These are phyloP conservation scores for Phialocephala sp. DNA, from an alignment of 2,329 filamentous ascomycete genomes.

Conservation along the genomic window DNA sequence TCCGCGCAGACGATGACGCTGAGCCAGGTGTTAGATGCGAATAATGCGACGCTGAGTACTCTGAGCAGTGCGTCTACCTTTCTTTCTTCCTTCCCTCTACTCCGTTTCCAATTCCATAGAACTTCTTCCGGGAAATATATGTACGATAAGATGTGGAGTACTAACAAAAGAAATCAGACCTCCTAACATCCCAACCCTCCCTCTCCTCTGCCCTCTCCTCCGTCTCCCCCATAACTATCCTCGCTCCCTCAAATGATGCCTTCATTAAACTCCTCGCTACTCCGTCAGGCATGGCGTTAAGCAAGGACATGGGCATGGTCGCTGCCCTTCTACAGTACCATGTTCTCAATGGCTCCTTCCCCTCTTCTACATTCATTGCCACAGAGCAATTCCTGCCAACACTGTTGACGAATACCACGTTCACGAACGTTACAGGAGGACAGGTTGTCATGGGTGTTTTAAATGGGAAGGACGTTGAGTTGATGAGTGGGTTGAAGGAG, in stretches of 20 bases:
- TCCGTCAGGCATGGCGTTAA: constrained; percentile 27
- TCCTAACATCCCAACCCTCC: constrained; percentile 46
- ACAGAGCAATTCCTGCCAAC: constrained; percentile 49
- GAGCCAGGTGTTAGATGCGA: constrained; percentile 18
- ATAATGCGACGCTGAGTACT: constrained; percentile 27
- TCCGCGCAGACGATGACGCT: constrained; percentile 18
- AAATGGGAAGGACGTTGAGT: constrained; percentile 47
- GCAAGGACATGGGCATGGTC: constrained; percentile 42
- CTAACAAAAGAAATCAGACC: constrained; percentile 24
- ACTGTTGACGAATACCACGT: constrained; percentile 48
- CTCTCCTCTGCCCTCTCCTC: constrained; percentile 46
- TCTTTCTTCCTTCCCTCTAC: background rate
- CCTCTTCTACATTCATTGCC: constrained; percentile 27
- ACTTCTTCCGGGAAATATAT: background rate
- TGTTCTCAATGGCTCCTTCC: constrained; percentile 37
- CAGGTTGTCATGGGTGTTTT: constrained; percentile 50
- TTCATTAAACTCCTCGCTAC: constrained; percentile 41
- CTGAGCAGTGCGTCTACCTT: constrained; percentile 23
- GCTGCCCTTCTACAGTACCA: constrained; percentile 43
- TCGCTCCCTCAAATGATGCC: constrained; percentile 43
- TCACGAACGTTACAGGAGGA: constrained; percentile 54
- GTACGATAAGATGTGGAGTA: background rate
- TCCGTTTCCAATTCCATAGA: background rate
- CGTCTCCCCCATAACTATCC: constrained; percentile 56
- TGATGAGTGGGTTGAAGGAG: constrained; percentile 42